phyloP scores from a whole-genome alignment of 768 basidiomycete species.

The Tricholoma terreum region DNA sequence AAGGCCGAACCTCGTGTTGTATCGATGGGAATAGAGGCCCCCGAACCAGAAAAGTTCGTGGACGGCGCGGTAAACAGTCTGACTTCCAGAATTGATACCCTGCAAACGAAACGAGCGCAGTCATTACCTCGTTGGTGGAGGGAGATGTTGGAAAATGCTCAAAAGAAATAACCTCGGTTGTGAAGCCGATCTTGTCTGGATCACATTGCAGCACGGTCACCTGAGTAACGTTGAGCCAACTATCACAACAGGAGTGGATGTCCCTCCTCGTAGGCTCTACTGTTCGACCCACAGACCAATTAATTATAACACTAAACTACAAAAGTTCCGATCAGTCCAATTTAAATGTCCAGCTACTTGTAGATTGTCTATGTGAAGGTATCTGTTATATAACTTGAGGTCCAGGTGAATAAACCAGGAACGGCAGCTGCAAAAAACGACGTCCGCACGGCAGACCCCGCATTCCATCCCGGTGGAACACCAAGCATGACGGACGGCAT shows the following conservation, averaged over 20 bases:
- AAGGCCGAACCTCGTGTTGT: background rate
- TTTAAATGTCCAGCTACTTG: background rate
- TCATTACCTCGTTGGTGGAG: slow-evolving; percentile 27
- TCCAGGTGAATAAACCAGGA: slow-evolving; percentile 12
- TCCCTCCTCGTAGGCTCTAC: too few relatives aligned
- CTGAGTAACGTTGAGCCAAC: too few relatives aligned
- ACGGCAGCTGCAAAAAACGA: slow-evolving; percentile 15
- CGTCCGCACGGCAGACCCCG: slow-evolving; percentile 13
- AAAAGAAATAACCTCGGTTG: background rate
- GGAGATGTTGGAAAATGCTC: background rate
- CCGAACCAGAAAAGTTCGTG: slow-evolving; percentile 5
- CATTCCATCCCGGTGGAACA: slow-evolving; percentile 57
- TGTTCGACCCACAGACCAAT: too few relatives aligned
- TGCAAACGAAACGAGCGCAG: slow-evolving; percentile 19
- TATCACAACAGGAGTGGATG: too few relatives aligned
- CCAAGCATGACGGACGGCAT: slow-evolving; percentile 55
- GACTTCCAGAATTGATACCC: slow-evolving; percentile 5
- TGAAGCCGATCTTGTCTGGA: background rate
- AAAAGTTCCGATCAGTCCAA: too few relatives aligned
- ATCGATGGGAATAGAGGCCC: background rate
- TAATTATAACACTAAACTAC: too few relatives aligned
- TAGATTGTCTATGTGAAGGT: slow-evolving; percentile 4
- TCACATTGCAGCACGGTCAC: background rate
- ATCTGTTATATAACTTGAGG: slow-evolving; percentile 15
- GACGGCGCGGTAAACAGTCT: slow-evolving; percentile 18